Evolutionary conservation across 75 land plant species (phyloP).

Genomic region (Pseudotsuga menziesii): DNA sequence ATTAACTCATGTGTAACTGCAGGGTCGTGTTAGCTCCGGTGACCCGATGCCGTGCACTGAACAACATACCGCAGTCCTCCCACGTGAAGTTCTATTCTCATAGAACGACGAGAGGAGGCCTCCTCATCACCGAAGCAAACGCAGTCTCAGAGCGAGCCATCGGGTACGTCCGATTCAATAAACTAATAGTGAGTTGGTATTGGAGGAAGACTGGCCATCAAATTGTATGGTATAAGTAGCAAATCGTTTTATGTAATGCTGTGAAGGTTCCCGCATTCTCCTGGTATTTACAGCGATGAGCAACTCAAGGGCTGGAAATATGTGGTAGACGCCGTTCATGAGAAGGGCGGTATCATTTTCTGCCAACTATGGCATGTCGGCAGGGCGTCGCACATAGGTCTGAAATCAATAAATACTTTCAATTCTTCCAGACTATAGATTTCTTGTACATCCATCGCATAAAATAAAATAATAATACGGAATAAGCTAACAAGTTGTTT

Average conservation of each 20-base stretch:
- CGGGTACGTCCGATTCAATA: constrained; percentile 3
- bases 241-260: no score
- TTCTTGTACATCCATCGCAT: background rate
- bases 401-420: background rate
- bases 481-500: background rate
- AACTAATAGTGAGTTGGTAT: background rate
- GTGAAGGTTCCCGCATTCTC: constrained; percentile 64
- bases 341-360: constrained; percentile 65
- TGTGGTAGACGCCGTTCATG: constrained; percentile 72
- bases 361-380: constrained; percentile 86
- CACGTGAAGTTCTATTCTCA: constrained; percentile 20
- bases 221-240: background rate
- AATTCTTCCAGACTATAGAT: background rate
- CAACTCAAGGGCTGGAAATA: constrained; percentile 73
- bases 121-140: constrained; percentile 22
- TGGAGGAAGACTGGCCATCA: background rate
- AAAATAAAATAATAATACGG: no score
- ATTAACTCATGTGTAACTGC: background rate
- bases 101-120: constrained; percentile 22
- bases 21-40: constrained; percentile 32
- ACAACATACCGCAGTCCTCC: constrained; percentile 13
- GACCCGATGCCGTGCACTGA: constrained; percentile 26
- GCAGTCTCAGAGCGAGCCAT: constrained; percentile 8
- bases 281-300: constrained; percentile 58
- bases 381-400: constrained; percentile 60